Evolutionary conservation across 331 rosid species (phyloP), one percentile per base, ranked within the genome.

Genomic region (Pyracantha coccinea): DNA sequence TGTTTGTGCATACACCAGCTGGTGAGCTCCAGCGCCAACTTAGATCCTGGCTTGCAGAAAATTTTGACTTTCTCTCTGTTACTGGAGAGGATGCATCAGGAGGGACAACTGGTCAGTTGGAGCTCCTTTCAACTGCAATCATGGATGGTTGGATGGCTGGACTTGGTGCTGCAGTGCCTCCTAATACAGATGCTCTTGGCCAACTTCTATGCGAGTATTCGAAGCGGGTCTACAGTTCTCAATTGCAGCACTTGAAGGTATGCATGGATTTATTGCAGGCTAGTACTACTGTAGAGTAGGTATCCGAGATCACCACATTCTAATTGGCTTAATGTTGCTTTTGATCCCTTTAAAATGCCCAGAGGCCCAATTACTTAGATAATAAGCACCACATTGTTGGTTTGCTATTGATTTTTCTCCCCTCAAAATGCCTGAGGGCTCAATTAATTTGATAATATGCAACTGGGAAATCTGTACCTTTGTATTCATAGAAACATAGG

Each of bases 81-180:
- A 78, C 89, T 7, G 96, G 89, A 83, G 91, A 90, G 54, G 97
- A 90, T 83, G 82, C 89, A 55, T 82, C 84, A 4, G 96, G 89
- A 59, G 98, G 93, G 11, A 78, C 97, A 73, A 90, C 97, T 75
- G 96, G 99, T 87, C 99, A 92, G 85, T 81, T 94, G 87, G 99
- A 94, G 86, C 99, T 94, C 81, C 97, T 94, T 84, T 94, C 99
- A 81, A 94, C 99, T 75, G 97, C 99, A 74, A 90, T 92, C 78
- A 94, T 94, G 99, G 99, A 94, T 85, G 97, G 99, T 77, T 94
- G 99, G 97, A 94, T 92, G 93, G 99, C 97, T 69, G 99, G 99
- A 78, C 97, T 94, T 77, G 97, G 99, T 83, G 99, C 97, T 77
- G 99, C 99, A 20, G 61, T 90, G 75, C 97, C 97, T 86, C 99